Conservation (phyloP, 2,329 filamentous ascomycete genomes). For the Aspergillus sp. region DNA sequence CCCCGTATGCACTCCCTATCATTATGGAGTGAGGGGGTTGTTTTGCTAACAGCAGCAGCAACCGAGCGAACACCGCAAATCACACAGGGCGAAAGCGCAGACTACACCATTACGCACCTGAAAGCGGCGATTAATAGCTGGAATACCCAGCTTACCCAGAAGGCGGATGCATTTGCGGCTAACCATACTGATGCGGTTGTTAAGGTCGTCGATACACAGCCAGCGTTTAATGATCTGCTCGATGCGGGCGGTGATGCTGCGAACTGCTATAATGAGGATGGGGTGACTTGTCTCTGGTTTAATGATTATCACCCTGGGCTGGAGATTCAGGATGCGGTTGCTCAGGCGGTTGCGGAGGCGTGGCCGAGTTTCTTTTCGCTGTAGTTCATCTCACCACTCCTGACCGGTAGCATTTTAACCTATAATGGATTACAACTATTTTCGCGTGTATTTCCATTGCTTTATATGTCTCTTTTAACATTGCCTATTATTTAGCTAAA, state of each 20-base stretch:
- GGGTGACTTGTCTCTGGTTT: conserved; percentile 14
- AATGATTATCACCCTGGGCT: conserved; percentile 14
- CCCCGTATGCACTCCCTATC: neutral
- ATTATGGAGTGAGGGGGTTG: too few relatives aligned
- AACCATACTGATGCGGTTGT: conserved; percentile 2
- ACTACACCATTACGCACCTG: conserved; percentile 2
- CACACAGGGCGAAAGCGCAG: neutral
- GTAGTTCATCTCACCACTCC: neutral
- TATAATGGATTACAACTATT: too few relatives aligned
- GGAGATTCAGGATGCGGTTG: conserved; percentile 12
- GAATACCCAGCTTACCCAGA: neutral
- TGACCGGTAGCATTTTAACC: too few relatives aligned
- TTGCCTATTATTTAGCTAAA: too few relatives aligned
- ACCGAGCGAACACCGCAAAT: conserved; percentile 9
- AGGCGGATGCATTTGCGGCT: neutral
- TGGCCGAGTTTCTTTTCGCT: conserved; percentile 4
- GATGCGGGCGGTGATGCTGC: conserved; percentile 7
- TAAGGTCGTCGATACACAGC: conserved; percentile 10
- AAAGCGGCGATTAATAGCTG: conserved; percentile 7
- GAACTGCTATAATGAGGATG: conserved; percentile 10
- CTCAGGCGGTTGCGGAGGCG: conserved; percentile 9
- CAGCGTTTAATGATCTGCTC: conserved; percentile 6
- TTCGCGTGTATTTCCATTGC: too few relatives aligned
- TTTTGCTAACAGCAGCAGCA: neutral
- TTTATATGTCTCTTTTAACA: too few relatives aligned